Base-by-base conservation (phyloP, 2,329 filamentous ascomycete genomes). In the Graphilbum fragrans region DNA sequence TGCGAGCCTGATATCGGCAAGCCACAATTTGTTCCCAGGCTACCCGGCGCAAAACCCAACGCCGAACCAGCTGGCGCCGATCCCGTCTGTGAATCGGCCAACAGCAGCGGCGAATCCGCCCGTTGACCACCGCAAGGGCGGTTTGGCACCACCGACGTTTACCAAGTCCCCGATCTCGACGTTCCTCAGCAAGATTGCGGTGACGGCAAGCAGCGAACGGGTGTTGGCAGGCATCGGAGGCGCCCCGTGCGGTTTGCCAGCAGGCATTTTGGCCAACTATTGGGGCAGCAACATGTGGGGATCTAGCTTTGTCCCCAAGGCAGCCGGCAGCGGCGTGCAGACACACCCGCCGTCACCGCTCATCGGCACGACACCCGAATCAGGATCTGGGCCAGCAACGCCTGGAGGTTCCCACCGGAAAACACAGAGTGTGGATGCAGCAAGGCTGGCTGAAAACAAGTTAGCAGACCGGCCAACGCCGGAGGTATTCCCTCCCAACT, bases 241-340 rank as follows among this genome's bases (percentile, higher is more conserved):
- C n/a, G 74, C 68, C 37, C 71, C 71, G n/a, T 76, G 82, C 34
- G 74, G 74, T 19, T 77, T 94, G 61, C 86, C 88, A 1, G 84
- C 83, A 38, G 86, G 86, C 14, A 78, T 95, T 46, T 76, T 94
- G 66, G 88, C 88, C 25, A 96, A 96, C 56, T 74, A 93, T 42
- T 96, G 90, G 90, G 90, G 90, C 38, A 93, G 80, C 53, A 82
- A 78, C 43, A 80, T 87, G 37, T 94, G 87, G 85, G 61, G 56
- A 35, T 52, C 56, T 1, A 52, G 52, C 6, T 51, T 48, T 8
- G 48, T 52, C 14, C 11, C 39, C 19, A 27, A 5, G 4, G 16
- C 10, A 4, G 23, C 19, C 35, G 23, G 16, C 21, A 5, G 19
- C 4, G 19, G 32, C 17, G 17, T 34, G n/a, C 32, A 19, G 17